Conservation (phyloP, 305 asterid genomes). For the Fraxinus albicans region DNA sequence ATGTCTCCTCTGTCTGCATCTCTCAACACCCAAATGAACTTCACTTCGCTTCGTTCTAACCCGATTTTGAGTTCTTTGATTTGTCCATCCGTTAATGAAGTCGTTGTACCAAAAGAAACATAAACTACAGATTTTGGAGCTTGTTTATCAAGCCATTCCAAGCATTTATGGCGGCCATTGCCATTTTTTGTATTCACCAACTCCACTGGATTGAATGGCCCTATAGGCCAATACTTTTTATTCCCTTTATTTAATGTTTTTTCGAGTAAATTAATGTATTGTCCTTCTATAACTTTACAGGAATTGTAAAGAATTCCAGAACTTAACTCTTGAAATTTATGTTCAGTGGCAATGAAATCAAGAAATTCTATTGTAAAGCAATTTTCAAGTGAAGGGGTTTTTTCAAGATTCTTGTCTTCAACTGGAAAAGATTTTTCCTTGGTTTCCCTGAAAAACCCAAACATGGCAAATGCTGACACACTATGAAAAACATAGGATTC, state of each 20-base stretch:
- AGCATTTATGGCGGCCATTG: conserved; percentile 17
- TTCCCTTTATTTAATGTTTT: not conserved
- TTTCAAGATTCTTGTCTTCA: not conserved
- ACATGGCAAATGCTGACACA: not conserved
- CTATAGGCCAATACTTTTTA: not conserved
- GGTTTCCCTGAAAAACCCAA: not conserved
- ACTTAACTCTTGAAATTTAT: not conserved
- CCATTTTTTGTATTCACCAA: not conserved
- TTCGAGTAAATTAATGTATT: not conserved
- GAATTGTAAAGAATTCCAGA: not conserved
- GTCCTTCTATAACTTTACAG: not conserved
- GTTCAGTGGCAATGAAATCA: not conserved
- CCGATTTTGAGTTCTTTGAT: conserved; percentile 29
- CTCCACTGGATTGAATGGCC: conserved; percentile 15
- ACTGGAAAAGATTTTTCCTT: not conserved
- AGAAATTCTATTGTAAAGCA: not conserved
- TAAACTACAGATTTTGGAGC: conserved; percentile 33
- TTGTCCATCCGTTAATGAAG: conserved; percentile 21
- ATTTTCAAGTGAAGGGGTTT: not conserved
- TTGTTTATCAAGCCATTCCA: conserved; percentile 39
- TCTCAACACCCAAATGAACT: conserved; percentile 39
- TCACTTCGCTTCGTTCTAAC: conserved; percentile 29
- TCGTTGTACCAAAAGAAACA: conserved; percentile 33
- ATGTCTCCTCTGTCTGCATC: conserved; percentile 30
- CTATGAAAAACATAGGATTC: conserved; percentile 36